Evolutionary conservation across 371 early-diverging fungal species (phyloP).

Genomic region (Rhizopus stolonifer): DNA sequence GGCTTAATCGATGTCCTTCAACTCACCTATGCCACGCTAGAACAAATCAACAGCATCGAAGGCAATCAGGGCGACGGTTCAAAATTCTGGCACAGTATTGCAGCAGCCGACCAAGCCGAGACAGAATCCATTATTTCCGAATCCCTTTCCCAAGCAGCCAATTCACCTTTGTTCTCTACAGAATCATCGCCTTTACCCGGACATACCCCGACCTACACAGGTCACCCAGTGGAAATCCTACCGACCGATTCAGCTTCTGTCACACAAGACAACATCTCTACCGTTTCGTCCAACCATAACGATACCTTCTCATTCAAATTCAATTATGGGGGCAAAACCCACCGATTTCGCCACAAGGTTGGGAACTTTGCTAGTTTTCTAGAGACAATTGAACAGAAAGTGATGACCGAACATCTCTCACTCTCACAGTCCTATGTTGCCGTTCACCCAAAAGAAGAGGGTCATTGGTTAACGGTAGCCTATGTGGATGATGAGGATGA

Average conservation of each 20-base stretch:
- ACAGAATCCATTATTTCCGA: conserved; percentile 52
- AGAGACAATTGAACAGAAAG: conserved; percentile 43
- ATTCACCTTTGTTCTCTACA: conserved; percentile 34
- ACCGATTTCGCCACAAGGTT: conserved; percentile 66
- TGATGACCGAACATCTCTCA: conserved; percentile 24
- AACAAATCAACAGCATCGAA: conserved; percentile 34
- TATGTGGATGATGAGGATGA: conserved; percentile 91
- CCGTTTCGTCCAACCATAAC: conserved; percentile 27
- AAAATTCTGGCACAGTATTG: conserved; percentile 52
- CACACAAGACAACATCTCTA: conserved; percentile 25
- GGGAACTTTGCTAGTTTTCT: conserved; percentile 51
- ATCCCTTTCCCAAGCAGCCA: conserved; percentile 41
- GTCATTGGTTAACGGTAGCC: conserved; percentile 60
- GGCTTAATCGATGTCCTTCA: conserved; percentile 93
- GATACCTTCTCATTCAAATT: conserved; percentile 78
- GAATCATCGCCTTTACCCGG: conserved; percentile 25
- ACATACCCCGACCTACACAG: conserved; percentile 24
- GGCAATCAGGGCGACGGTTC: conserved; percentile 44
- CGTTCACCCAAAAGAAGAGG: conserved; percentile 5
- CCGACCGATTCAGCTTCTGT: conserved; percentile 35
- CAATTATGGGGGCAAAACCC: conserved; percentile 62
- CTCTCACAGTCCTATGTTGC: conserved; percentile 30
- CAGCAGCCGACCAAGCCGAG: conserved; percentile 44
- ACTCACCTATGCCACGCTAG: conserved; percentile 75
- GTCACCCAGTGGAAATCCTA: conserved; percentile 33